These are phyloP conservation scores for Zygosaccharomyces kombuchaensis DNA, from an alignment of 805 yeast genomes.

Conservation along the genomic window DNA sequence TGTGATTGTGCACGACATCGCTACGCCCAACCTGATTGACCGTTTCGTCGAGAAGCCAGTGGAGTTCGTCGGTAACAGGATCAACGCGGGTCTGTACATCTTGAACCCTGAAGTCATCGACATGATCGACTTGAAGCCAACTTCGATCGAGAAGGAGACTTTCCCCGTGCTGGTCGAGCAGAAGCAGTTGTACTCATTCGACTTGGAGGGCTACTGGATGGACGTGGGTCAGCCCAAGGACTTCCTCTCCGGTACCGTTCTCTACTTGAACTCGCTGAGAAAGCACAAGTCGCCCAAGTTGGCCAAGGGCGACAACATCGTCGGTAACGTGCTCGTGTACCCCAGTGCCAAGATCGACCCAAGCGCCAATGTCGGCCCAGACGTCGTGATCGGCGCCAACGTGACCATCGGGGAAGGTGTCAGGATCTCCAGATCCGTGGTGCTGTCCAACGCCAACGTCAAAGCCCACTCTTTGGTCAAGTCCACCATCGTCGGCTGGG, in stretches of 20 bases:
- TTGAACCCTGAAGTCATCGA: slow-evolving; percentile 97
- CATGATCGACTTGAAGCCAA: slow-evolving; percentile 95
- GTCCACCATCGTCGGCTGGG: slow-evolving; percentile 98
- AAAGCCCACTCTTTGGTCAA: slow-evolving; percentile 98
- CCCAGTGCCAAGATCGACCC: slow-evolving; percentile 92
- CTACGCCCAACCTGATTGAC: slow-evolving; percentile 92
- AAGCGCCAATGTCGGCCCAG: slow-evolving; percentile 95
- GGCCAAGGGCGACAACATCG: slow-evolving; percentile 66
- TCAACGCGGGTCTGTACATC: slow-evolving; percentile 98
- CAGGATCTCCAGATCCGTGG: slow-evolving; percentile 92
- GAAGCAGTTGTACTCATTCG: slow-evolving; percentile 87
- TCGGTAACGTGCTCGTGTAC: slow-evolving; percentile 90
- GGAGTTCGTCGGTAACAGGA: slow-evolving; percentile 99
- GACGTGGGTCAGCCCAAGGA: slow-evolving; percentile 99
- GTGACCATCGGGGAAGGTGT: slow-evolving; percentile 97
- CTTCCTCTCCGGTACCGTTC: slow-evolving; percentile 91
- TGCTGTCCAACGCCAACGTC: slow-evolving; percentile 83
- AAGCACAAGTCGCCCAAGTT: slow-evolving; percentile 72
- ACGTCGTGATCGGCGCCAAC: slow-evolving; percentile 96
- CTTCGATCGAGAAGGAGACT: slow-evolving; percentile 98
- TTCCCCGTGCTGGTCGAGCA: slow-evolving; percentile 94
- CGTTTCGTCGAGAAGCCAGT: slow-evolving; percentile 99
- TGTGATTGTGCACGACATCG: slow-evolving; percentile 96
- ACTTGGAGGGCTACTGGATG: slow-evolving; percentile 99
- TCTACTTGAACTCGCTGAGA: slow-evolving; percentile 81